Evolutionary conservation across 768 basidiomycete species (phyloP).

Genomic region (Suillus americanus): DNA sequence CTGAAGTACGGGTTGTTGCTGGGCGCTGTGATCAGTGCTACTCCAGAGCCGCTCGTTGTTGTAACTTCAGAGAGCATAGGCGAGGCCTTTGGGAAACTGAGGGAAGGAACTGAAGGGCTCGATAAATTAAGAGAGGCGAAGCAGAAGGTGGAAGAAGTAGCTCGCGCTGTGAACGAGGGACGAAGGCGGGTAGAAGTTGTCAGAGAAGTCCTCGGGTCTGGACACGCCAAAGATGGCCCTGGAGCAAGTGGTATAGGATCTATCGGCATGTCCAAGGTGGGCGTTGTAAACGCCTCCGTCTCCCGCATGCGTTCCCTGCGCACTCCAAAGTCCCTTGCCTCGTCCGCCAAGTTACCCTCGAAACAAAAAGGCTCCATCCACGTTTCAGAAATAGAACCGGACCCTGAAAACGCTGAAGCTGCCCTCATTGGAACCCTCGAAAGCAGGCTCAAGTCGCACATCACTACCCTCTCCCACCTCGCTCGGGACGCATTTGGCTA

Average conservation of each 20-base stretch:
- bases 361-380: slow-evolving; percentile 26
- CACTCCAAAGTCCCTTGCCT: slow-evolving; percentile 19
- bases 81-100: slow-evolving; percentile 16
- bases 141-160: slow-evolving; percentile 66
- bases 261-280: slow-evolving; percentile 37
- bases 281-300: slow-evolving; percentile 49
- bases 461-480: slow-evolving; percentile 59
- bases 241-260: slow-evolving; percentile 41
- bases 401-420: slow-evolving; percentile 40
- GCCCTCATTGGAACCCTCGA: slow-evolving; percentile 55
- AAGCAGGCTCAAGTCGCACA: slow-evolving; percentile 53
- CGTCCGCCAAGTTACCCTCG: slow-evolving; percentile 14
- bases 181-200: slow-evolving; percentile 76
- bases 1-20: slow-evolving; percentile 93
- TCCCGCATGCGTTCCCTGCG: slow-evolving; percentile 61
- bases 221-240: slow-evolving; percentile 35
- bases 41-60: slow-evolving; percentile 45
- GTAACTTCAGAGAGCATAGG: background rate
- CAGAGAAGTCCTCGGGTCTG: slow-evolving; percentile 61
- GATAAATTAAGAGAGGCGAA: slow-evolving; percentile 53
- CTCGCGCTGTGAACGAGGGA: slow-evolving; percentile 76
- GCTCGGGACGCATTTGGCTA: slow-evolving; percentile 65
- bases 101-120: slow-evolving; percentile 6
- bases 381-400: slow-evolving; percentile 15
- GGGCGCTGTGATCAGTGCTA: slow-evolving; percentile 70